These are phyloP conservation scores for Yamadazyma spencermartinsiae DNA, from an alignment of 1,139 yeast genomes.

Conservation along the genomic window DNA sequence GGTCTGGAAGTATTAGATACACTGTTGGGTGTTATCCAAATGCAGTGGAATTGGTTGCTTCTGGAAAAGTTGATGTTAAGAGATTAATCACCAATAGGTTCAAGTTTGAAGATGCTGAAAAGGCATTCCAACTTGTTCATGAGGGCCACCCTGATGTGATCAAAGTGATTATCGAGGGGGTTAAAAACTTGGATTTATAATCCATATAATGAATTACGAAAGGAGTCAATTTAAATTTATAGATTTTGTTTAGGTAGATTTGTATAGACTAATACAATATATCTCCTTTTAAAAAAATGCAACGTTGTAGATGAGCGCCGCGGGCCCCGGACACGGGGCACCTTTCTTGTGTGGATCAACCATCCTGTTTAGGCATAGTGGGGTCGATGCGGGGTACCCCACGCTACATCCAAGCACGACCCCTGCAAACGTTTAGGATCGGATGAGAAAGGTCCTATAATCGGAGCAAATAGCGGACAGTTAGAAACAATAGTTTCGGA, in stretches of 20 bases:
- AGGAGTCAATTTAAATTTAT: slow-evolving; percentile 2
- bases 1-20: slow-evolving; percentile 58
- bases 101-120: slow-evolving; percentile 64
- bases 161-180: slow-evolving; percentile 63
- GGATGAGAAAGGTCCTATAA: background rate
- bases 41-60: slow-evolving; percentile 48
- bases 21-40: slow-evolving; percentile 33
- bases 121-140: slow-evolving; percentile 68
- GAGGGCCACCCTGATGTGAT: slow-evolving; percentile 48
- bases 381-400: background rate
- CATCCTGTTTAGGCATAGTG: slow-evolving; percentile 1
- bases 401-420: too few species aligned
- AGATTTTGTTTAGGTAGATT: slow-evolving; percentile 3
- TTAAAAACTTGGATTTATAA: slow-evolving; percentile 7
- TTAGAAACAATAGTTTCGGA: background rate
- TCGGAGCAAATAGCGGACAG: background rate
- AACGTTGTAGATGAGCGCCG: background rate
- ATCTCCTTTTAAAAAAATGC: slow-evolving; percentile 1
- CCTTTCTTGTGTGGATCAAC: background rate
- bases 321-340: too few species aligned
- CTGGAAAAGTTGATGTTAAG: slow-evolving; percentile 34
- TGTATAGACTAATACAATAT: slow-evolving; percentile 1
- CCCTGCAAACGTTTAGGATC: too few species aligned
- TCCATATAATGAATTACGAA: background rate
- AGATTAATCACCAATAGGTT: slow-evolving; percentile 70